A percentile compares a stretch with the other conserved stretches of the same genome.
These are phyloP conservation scores for Exophiala sp. DNA, from an alignment of 2,329 filamentous ascomycete genomes.

Conservation along the genomic window DNA sequence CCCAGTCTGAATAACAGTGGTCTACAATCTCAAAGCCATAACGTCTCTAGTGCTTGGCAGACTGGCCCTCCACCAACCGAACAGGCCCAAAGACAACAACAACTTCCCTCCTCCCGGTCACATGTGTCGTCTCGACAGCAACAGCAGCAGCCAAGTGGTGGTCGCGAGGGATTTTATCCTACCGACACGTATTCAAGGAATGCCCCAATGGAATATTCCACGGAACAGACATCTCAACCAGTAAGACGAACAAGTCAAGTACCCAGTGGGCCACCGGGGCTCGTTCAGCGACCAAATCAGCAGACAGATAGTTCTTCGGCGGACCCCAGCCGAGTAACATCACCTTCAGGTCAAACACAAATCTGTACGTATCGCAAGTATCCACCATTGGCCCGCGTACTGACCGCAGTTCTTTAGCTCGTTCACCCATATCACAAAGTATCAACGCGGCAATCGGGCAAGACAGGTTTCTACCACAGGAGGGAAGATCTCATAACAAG, in stretches of 20 bases:
- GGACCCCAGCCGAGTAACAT: slow-evolving; percentile 26
- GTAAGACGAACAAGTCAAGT: slow-evolving; percentile 20
- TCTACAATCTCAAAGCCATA: slow-evolving; percentile 22
- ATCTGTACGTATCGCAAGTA: slow-evolving; percentile 14
- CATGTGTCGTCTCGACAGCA: slow-evolving; percentile 17
- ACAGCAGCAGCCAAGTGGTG: slow-evolving; percentile 16
- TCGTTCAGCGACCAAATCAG: slow-evolving; percentile 22
- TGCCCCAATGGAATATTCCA: slow-evolving; percentile 22
- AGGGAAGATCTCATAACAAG: slow-evolving; percentile 30
- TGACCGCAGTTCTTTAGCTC: slow-evolving; percentile 23
- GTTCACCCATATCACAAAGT: slow-evolving; percentile 43
- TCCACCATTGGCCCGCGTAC: neutral
- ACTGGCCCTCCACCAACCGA: slow-evolving; percentile 27
- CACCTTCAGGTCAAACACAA: slow-evolving; percentile 25
- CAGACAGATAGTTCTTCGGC: slow-evolving; percentile 16
- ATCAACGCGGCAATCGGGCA: slow-evolving; percentile 42
- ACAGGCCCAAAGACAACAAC: slow-evolving; percentile 21
- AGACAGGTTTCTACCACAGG: slow-evolving; percentile 31
- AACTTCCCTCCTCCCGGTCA: slow-evolving; percentile 14
- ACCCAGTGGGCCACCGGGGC: slow-evolving; percentile 23
- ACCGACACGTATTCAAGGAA: slow-evolving; percentile 27
- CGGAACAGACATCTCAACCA: slow-evolving; percentile 17
- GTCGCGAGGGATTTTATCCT: slow-evolving; percentile 21
- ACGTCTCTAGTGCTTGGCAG: slow-evolving; percentile 28
- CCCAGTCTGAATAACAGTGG: slow-evolving; percentile 27